Base-by-base conservation (phyloP, 352 stramenopile species). In the Phytophthora multivora region DNA sequence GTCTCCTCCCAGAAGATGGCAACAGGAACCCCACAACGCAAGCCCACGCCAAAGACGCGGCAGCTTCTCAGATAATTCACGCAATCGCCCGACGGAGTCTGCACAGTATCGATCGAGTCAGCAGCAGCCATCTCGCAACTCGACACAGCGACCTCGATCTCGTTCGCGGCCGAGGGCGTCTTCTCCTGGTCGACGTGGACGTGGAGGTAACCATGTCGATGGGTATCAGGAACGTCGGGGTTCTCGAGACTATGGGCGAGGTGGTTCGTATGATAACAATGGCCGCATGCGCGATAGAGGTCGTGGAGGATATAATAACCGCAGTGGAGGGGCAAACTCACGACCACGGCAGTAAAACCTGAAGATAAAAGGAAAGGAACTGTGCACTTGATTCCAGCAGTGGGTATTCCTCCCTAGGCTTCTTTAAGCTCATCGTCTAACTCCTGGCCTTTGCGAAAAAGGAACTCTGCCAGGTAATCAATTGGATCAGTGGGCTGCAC, bases 391-490 rank as follows among this genome's bases (percentile, higher is more conserved):
- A 40, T 52, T 54, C 19, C 50, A 56, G 40, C 15, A 55, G 19
- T 7, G 11, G 3, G 31, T 46, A 13, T 67, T 42, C 23, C 51
- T 66, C 25, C n/a, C 33, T 65, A 55, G 15, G 30, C 40, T 71
- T 83, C 59, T 49, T 75, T 74, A 48, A 46, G 46, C 26, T 67
- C 59, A 11, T 55, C 64, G 18, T 89, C 81, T 46, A 89, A 61
- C 47, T 89, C 79, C 13, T 78, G 75, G 15, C 79, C 84, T 56
- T 93, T 94, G 35, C 80, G 74, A 70, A 96, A 95, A 25, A 96
- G 77, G 48, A 91, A 95, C 55, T 95, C 85, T 18, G 89, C 88
- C 21, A 97, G 71, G 49, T 91, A 96, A 69, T 96, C 88, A 53
- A 96, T 91, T 33, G 89, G 88, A 53, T 97, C 86, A 16, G 87